These are phyloP conservation scores for Alloascoidea hylecoeti DNA, from an alignment of 805 yeast species.

Conservation along the genomic window DNA sequence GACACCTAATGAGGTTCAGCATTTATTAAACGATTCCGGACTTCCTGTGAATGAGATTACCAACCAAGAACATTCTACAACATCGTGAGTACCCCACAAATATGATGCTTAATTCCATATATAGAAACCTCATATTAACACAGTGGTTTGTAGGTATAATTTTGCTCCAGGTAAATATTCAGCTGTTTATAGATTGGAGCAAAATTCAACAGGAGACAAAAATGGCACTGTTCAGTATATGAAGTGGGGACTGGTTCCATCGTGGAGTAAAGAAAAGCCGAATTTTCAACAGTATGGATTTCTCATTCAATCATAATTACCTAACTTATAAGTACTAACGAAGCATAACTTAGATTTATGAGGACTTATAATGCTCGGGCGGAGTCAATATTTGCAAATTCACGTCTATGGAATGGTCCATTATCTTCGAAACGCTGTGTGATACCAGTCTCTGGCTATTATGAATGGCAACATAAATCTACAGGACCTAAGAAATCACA, in stretches of 20 bases:
- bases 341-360: constrained; percentile 9
- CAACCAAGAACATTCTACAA: constrained; percentile 12
- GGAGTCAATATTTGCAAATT: constrained; percentile 37
- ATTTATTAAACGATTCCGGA: constrained; percentile 7
- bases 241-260: constrained; percentile 75
- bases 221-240: constrained; percentile 27
- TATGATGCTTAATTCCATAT: constrained; percentile 1
- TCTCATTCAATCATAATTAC: constrained; percentile 13
- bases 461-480: constrained; percentile 48
- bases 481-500: constrained; percentile 14
- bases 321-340: constrained; percentile 16
- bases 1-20: constrained; percentile 8
- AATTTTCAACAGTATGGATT: neutral
- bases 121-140: constrained; percentile 10
- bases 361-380: constrained; percentile 62
- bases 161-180: constrained; percentile 11
- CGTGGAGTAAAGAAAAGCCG: constrained; percentile 30
- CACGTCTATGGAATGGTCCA: constrained; percentile 43
- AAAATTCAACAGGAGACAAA: constrained; percentile 2
- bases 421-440: constrained; percentile 45
- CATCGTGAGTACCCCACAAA: constrained; percentile 22
- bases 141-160: constrained; percentile 12
- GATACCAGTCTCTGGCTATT: constrained; percentile 73
- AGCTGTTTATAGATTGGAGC: constrained; percentile 9
- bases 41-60: constrained; percentile 14